phyloP scores from a whole-genome alignment of 768 basidiomycete species.

The Auriculariales sp. region DNA sequence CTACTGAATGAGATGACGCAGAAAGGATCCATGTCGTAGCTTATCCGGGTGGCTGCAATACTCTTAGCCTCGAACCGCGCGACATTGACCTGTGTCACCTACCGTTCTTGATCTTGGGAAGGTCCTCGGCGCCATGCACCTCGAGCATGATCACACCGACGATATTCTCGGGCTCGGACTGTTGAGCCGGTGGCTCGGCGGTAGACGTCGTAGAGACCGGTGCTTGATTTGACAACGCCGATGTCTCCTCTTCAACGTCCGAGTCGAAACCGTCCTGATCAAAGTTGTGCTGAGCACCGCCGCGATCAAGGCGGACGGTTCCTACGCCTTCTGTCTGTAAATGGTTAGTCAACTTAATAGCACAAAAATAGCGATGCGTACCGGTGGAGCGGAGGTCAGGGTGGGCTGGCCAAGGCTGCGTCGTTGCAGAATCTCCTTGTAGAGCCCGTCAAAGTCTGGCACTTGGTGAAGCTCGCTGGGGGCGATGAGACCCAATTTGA shows the following conservation, averaged over 20 bases:
- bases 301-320: constrained; percentile 53
- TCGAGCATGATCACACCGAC: constrained; percentile 7
- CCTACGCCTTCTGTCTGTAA: constrained; percentile 73
- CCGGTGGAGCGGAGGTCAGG: constrained; percentile 64
- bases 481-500: constrained; percentile 29
- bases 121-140: not conserved
- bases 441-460: constrained; percentile 47
- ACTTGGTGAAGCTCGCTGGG: constrained; percentile 26
- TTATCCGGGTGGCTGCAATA: constrained; percentile 29
- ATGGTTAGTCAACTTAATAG: constrained; percentile 4
- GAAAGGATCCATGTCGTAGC: constrained; percentile 6
- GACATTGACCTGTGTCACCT: constrained; percentile 11
- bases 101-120: constrained; percentile 5
- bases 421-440: constrained; percentile 45
- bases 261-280: constrained; percentile 65
- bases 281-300: constrained; percentile 36
- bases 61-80: constrained; percentile 8
- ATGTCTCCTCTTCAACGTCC: constrained; percentile 29
- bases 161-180: not conserved
- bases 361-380: constrained; percentile 21
- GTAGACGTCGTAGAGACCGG: constrained; percentile 1
- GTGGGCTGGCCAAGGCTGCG: constrained; percentile 35
- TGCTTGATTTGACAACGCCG: constrained; percentile 3
- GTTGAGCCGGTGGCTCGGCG: too few relatives aligned
- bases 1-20: not conserved